Evolutionary conservation across 1,139 yeast species (phyloP).

Genomic region (Debaryomyces psychrophilus): DNA sequence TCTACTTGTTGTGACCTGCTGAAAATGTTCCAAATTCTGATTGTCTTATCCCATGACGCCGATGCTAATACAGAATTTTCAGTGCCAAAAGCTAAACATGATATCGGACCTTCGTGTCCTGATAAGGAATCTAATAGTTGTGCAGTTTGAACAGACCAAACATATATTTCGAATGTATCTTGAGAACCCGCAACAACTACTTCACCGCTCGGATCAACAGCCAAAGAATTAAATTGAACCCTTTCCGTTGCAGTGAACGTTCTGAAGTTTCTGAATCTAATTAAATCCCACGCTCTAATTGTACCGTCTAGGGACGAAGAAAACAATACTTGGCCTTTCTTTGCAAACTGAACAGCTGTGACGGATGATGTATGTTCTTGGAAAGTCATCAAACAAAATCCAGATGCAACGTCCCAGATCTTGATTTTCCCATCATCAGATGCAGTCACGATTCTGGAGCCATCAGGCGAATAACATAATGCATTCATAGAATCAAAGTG

Average conservation of each 20-base stretch:
- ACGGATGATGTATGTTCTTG: constrained; percentile 90
- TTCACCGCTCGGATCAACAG: constrained; percentile 97
- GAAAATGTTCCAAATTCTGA: constrained; percentile 90
- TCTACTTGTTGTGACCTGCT: constrained; percentile 85
- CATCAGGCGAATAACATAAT: constrained; percentile 91
- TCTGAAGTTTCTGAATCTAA: constrained; percentile 90
- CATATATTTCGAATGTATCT: constrained; percentile 86
- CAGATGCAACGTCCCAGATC: constrained; percentile 93
- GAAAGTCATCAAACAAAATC: constrained; percentile 90
- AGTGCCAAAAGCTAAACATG: constrained; percentile 81
- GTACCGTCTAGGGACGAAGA: constrained; percentile 96
- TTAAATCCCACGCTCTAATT: constrained; percentile 93
- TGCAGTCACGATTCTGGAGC: constrained; percentile 88
- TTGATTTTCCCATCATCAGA: constrained; percentile 96
- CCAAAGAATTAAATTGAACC: constrained; percentile 83
- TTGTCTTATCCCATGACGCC: constrained; percentile 96
- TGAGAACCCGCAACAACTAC: constrained; percentile 94
- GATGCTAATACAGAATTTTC: constrained; percentile 83
- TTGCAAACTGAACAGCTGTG: constrained; percentile 84
- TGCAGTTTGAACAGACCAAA: constrained; percentile 97
- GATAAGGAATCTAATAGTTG: constrained; percentile 83
- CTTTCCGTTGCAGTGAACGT: constrained; percentile 91
- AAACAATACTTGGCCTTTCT: constrained; percentile 85
- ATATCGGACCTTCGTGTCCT: constrained; percentile 96
- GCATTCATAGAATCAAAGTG: constrained; percentile 91